Evolutionary conservation across 108 stramenopile genomes (phyloP).

Genomic region (Cyclostephanos tholiformis): DNA sequence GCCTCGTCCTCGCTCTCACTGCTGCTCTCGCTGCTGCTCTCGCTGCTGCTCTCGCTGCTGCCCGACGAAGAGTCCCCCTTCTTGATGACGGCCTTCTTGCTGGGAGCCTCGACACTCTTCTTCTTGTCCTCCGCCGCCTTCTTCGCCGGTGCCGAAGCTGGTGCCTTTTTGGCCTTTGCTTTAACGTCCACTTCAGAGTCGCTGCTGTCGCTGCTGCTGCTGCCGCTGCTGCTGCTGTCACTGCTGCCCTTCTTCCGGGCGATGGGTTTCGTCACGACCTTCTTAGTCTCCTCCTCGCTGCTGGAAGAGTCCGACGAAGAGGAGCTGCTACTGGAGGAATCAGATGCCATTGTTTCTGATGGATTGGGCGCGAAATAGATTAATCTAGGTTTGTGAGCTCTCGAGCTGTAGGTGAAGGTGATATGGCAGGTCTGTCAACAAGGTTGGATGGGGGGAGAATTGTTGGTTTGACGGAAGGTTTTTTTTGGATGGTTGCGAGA

Average conservation of each 20-base stretch:
- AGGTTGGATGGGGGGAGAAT: too few relatives aligned
- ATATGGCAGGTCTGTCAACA: too few relatives aligned
- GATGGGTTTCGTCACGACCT: conserved; percentile 6
- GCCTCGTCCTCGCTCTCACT: conserved; percentile 5
- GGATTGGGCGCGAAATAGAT: not conserved
- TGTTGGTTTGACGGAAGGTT: too few relatives aligned
- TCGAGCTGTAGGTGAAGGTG: not conserved
- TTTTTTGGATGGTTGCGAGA: too few relatives aligned
- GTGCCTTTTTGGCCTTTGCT: not conserved
- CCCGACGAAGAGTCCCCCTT: not conserved
- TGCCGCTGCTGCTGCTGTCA: not conserved
- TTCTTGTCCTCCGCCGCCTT: not conserved
- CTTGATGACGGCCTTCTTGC: not conserved
- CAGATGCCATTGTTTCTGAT: conserved; percentile 1
- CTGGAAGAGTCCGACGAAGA: conserved; percentile 5
- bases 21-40: too few relatives aligned
- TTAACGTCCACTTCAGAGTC: not conserved
- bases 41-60: conserved; percentile 2
- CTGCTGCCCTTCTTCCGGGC: conserved; percentile 8
- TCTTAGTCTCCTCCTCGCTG: conserved; percentile 7
- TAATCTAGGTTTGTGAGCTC: too few relatives aligned
- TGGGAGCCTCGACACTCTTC: not conserved
- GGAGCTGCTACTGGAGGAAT: conserved; percentile 3
- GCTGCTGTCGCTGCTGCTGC: not conserved
- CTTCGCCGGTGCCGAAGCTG: not conserved